A percentile compares a stretch with the other conserved stretches of the same genome.
phyloP scores from a whole-genome alignment of 2,329 filamentous ascomycete species.

The Claviceps fusiformis region DNA sequence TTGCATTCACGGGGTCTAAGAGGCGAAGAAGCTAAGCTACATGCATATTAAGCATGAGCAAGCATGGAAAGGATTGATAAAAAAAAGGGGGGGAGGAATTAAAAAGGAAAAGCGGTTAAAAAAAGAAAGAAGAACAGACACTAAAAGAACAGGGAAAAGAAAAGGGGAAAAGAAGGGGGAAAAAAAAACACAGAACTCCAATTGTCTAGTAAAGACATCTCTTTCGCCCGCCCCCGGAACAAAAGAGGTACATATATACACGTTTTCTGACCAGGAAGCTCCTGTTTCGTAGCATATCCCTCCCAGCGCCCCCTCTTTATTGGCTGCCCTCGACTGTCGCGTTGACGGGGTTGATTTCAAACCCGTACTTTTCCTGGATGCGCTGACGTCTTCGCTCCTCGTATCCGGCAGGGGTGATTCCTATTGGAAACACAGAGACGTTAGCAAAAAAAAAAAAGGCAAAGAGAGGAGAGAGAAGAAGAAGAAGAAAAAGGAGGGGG shows the following conservation, averaged over 20 bases:
- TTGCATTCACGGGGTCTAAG: too few species aligned
- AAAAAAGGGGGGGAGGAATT: too few species aligned
- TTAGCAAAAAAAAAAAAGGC: background rate
- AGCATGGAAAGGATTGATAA: too few species aligned
- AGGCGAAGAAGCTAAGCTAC: too few species aligned
- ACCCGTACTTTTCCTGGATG: slow-evolving; percentile 75
- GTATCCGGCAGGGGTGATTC: slow-evolving; percentile 69
- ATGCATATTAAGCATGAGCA: too few species aligned
- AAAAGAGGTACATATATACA: slow-evolving; percentile 25
- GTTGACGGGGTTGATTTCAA: slow-evolving; percentile 61
- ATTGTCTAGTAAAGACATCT: slow-evolving; percentile 4
- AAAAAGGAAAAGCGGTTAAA: too few species aligned
- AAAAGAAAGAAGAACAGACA: too few species aligned
- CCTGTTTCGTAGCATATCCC: background rate
- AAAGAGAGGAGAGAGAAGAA: background rate
- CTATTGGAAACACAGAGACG: slow-evolving; percentile 28
- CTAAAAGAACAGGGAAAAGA: too few species aligned
- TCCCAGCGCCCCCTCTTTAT: slow-evolving; percentile 12
- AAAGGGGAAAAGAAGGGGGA: too few species aligned
- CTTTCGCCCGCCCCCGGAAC: slow-evolving; percentile 15
- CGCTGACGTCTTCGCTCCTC: slow-evolving; percentile 70
- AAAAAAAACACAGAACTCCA: slow-evolving; percentile 6
- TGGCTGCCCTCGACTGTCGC: slow-evolving; percentile 32
- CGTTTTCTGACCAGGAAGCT: slow-evolving; percentile 2
- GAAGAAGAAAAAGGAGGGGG: too few species aligned